Evolutionary conservation across 345 rosid genomes (phyloP), one percentile per base, ranked within the genome.

Genomic region (Salix suchowensis): DNA sequence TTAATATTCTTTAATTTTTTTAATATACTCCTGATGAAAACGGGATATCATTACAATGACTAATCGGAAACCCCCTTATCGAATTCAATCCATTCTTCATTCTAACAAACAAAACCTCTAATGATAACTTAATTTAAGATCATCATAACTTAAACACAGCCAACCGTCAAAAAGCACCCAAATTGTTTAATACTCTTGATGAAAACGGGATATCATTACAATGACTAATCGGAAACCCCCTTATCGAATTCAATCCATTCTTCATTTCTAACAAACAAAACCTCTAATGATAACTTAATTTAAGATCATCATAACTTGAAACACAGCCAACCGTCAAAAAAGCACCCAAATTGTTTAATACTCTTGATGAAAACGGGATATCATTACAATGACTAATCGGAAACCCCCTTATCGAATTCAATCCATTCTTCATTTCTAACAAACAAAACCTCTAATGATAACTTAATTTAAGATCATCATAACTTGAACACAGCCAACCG

Each of bases 271-370:
- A 16, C 67, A 24, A 10, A 67, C 21, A 36, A 65, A 52, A 13
- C 19, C 66, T 16, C 66, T 19, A 34, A 55, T 18, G 26, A 16
- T 68, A 65, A 61, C 23, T 26, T 18, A 42, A 73, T 28, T 39
- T 36, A 58, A 18, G 62, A 70, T n/a, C 65, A 8, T 55, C 62
- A 55, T 10, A 55, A n/a, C 62, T n/a, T 55, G n/a, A 11, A 9
- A 9, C 26, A 65, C 78, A 77, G 39, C 34, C 78, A 62, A 73
- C n/a, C 24, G 18, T 14, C 30, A 66, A 77, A 55, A 55, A 37
- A n/a, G 14, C 21, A 74, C 37, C 64, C 39, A 46, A 28, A 28
- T 28, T 28, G 30, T 28, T 28, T 28, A 28, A 69, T 32, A 4
- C 18, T n/a, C 74, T 46, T 28, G 34, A 28, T 26, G 12, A 37